A percentile compares a stretch with the other conserved stretches of the same genome.
Evolutionary conservation across 108 stramenopile genomes (phyloP).

Genomic region (Cyclotella baltica): DNA sequence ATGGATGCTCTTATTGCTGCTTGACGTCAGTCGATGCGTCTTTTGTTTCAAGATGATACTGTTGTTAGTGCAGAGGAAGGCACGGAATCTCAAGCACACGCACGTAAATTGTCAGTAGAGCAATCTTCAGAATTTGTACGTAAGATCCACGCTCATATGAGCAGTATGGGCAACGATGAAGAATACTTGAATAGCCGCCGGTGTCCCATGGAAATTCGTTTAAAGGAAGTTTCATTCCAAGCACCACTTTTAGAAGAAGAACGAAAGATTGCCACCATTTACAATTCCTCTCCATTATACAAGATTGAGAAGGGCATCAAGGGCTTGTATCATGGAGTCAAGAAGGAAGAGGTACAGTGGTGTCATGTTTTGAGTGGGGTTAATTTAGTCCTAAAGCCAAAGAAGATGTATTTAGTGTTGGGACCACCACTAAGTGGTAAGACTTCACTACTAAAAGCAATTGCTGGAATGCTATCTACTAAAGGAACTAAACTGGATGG

Average conservation of each 20-base stretch:
- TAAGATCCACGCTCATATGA: background rate
- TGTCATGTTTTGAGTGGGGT: conserved; percentile 38
- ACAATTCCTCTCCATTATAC: conserved; percentile 27
- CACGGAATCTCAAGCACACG: background rate
- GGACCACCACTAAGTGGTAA: conserved; percentile 46
- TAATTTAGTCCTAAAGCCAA: conserved; percentile 44
- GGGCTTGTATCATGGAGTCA: background rate
- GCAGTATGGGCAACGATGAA: background rate
- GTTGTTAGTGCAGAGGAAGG: background rate
- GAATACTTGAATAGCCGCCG: background rate
- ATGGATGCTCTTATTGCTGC: background rate
- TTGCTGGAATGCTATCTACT: conserved; percentile 38
- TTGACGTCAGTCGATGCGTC: background rate
- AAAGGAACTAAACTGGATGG: background rate
- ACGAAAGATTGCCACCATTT: conserved; percentile 19
- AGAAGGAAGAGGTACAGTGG: conserved; percentile 17
- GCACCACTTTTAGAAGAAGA: conserved; percentile 23
- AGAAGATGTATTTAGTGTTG: conserved; percentile 58
- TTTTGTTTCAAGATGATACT: background rate
- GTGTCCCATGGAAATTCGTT: conserved; percentile 29
- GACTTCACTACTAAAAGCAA: conserved; percentile 49
- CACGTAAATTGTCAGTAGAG: background rate
- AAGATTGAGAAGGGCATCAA: conserved; percentile 11
- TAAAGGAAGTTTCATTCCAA: conserved; percentile 29
- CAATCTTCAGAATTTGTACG: background rate